Evolutionary conservation across 768 basidiomycete genomes (phyloP).

Genomic region (Hygrocybe punicea): DNA sequence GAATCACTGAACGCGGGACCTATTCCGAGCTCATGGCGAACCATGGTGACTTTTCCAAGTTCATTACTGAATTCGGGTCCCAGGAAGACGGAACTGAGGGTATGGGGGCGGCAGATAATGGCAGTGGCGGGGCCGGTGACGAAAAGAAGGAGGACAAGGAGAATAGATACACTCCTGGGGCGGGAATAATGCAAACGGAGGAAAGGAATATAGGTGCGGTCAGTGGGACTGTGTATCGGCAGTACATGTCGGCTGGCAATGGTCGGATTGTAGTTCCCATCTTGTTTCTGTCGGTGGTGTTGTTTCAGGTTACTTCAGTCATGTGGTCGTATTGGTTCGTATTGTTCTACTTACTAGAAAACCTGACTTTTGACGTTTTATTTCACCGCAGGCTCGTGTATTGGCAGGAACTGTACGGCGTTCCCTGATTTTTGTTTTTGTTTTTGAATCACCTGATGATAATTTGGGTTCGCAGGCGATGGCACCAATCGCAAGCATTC

Average conservation of each 20-base stretch:
- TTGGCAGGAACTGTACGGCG: slow-evolving; percentile 67
- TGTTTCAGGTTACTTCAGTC: slow-evolving; percentile 69
- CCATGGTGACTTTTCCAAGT: slow-evolving; percentile 65
- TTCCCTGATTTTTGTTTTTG: background rate
- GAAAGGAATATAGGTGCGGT: slow-evolving; percentile 79
- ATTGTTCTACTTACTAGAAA: background rate
- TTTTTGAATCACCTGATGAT: slow-evolving; percentile 9
- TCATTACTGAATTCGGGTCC: slow-evolving; percentile 76
- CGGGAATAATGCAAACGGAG: slow-evolving; percentile 75
- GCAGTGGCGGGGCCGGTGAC: slow-evolving; percentile 22
- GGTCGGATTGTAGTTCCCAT: slow-evolving; percentile 64
- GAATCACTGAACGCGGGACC: slow-evolving; percentile 75
- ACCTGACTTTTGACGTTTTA: background rate
- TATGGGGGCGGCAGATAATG: slow-evolving; percentile 27
- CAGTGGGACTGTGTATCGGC: slow-evolving; percentile 48
- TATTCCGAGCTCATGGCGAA: slow-evolving; percentile 66
- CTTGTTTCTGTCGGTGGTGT: slow-evolving; percentile 53
- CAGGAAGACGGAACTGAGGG: slow-evolving; percentile 53
- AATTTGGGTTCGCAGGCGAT: slow-evolving; percentile 40
- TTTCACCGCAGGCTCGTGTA: slow-evolving; percentile 62
- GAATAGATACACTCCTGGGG: slow-evolving; percentile 42
- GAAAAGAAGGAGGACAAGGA: slow-evolving; percentile 34
- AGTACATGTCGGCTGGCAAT: slow-evolving; percentile 68
- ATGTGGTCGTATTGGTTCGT: slow-evolving; percentile 72
- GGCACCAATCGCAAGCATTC: slow-evolving; percentile 57